Evolutionary conservation across 768 basidiomycete genomes (phyloP).

Genomic region (Phallus indusiatus): DNA sequence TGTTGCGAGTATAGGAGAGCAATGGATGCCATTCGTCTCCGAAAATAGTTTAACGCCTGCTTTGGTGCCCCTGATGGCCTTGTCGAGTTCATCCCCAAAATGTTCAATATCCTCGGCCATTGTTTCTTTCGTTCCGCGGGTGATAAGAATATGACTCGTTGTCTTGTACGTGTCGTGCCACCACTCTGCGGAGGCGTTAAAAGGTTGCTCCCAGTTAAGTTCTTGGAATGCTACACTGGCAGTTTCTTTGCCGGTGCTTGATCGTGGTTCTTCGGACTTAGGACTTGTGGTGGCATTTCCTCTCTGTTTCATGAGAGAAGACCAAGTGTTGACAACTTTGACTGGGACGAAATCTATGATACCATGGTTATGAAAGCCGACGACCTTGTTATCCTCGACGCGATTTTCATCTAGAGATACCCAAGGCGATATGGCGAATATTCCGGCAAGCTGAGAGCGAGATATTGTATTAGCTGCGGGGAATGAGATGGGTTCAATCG

Average conservation of each 20-base stretch:
- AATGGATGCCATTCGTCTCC: not conserved
- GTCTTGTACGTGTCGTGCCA: not conserved
- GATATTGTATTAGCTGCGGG: not conserved
- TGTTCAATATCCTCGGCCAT: not conserved
- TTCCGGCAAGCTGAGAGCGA: conserved; percentile 7
- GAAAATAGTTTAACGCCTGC: not conserved
- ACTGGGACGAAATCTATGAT: too few species aligned
- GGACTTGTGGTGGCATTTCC: too few species aligned
- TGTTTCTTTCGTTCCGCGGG: not conserved
- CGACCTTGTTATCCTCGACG: not conserved
- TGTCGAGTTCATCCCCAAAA: not conserved
- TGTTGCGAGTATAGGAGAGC: not conserved
- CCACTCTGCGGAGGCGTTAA: conserved; percentile 1
- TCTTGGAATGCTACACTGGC: not conserved
- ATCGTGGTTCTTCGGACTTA: too few species aligned
- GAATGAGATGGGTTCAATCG: not conserved
- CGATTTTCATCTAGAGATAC: not conserved
- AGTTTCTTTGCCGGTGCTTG: not conserved
- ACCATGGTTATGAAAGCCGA: too few species aligned
- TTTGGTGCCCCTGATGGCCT: not conserved
- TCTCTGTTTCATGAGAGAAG: too few species aligned
- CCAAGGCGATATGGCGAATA: conserved; percentile 11
- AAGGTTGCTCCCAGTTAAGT: not conserved
- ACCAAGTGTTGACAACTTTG: too few species aligned
- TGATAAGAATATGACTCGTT: not conserved